A percentile compares a stretch with the other conserved stretches of the same genome.
phyloP scores from a whole-genome alignment of 148 eudicot species.

The Silene conica region DNA sequence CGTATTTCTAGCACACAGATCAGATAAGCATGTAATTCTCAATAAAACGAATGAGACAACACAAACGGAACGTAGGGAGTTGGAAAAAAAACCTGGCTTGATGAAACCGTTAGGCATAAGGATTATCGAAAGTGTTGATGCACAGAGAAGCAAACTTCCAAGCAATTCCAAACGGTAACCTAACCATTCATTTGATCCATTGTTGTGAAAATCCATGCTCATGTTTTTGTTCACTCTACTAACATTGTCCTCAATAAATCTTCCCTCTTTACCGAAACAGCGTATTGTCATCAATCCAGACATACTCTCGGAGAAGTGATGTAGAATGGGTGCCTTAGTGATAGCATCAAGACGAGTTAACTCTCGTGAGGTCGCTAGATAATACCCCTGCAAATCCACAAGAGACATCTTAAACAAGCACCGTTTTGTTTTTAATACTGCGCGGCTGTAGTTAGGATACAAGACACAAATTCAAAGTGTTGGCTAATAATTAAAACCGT shows the following conservation, averaged over 20 bases:
- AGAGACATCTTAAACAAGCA: no score
- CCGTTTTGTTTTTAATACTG: no score
- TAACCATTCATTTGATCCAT: slow-evolving; percentile 60
- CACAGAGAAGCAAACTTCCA: slow-evolving; percentile 61
- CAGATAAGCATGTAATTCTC: no score
- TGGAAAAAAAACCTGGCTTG: slow-evolving; percentile 52
- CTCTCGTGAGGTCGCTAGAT: slow-evolving; percentile 83
- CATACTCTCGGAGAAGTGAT: slow-evolving; percentile 92
- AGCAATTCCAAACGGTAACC: slow-evolving; percentile 85
- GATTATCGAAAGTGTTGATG: slow-evolving; percentile 56
- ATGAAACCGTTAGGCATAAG: slow-evolving; percentile 73
- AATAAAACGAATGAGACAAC: no score
- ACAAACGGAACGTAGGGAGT: background rate
- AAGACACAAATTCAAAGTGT: no score
- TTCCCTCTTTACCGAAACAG: slow-evolving; percentile 65
- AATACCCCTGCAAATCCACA: no score
- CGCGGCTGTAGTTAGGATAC: no score
- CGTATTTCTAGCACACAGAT: no score
- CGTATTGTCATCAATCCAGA: slow-evolving; percentile 93
- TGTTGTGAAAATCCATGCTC: slow-evolving; percentile 55
- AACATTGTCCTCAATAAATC: slow-evolving; percentile 63
- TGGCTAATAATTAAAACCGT: background rate
- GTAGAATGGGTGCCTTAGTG: slow-evolving; percentile 89
- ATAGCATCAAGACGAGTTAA: slow-evolving; percentile 42
- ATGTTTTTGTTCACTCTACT: slow-evolving; percentile 61